Conservation (phyloP, 2,329 filamentous ascomycete genomes). For the Rhinocladiella mackenziei region DNA sequence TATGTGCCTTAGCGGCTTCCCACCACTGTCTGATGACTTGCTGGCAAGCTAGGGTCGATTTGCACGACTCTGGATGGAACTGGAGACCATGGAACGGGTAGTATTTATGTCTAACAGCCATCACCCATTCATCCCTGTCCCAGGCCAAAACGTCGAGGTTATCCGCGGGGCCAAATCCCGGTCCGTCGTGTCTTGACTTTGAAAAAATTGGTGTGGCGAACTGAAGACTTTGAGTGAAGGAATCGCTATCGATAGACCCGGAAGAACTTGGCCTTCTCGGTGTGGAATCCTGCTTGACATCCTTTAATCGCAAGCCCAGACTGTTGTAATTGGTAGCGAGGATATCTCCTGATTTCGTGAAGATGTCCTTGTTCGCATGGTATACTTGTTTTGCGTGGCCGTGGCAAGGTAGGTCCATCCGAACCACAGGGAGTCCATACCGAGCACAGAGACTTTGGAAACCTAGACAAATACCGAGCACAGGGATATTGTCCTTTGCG, state of each 20-base stretch:
- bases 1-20: slow-evolving; percentile 59
- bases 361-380: slow-evolving; percentile 61
- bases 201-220: slow-evolving; percentile 9
- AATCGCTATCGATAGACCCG: slow-evolving; percentile 15
- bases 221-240: slow-evolving; percentile 16
- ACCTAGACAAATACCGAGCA: slow-evolving; percentile 83
- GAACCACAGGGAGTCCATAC: slow-evolving; percentile 63
- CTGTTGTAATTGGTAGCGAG: slow-evolving; percentile 62
- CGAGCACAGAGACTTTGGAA: slow-evolving; percentile 75
- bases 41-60: slow-evolving; percentile 60
- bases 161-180: slow-evolving; percentile 31
- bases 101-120: slow-evolving; percentile 65
- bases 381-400: slow-evolving; percentile 70
- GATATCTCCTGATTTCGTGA: slow-evolving; percentile 57
- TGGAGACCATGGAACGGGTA: slow-evolving; percentile 84
- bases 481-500: slow-evolving; percentile 61
- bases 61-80: slow-evolving; percentile 89
- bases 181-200: slow-evolving; percentile 32
- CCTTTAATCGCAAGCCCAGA: slow-evolving; percentile 19
- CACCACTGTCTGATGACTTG: slow-evolving; percentile 74
- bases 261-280: slow-evolving; percentile 19
- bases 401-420: slow-evolving; percentile 70
- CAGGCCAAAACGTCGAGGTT: slow-evolving; percentile 58
- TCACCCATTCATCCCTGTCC: slow-evolving; percentile 59
- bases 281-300: slow-evolving; percentile 3